These are phyloP conservation scores for Huntiella moniliformis DNA, from an alignment of 2,329 filamentous ascomycete genomes.

Conservation along the genomic window DNA sequence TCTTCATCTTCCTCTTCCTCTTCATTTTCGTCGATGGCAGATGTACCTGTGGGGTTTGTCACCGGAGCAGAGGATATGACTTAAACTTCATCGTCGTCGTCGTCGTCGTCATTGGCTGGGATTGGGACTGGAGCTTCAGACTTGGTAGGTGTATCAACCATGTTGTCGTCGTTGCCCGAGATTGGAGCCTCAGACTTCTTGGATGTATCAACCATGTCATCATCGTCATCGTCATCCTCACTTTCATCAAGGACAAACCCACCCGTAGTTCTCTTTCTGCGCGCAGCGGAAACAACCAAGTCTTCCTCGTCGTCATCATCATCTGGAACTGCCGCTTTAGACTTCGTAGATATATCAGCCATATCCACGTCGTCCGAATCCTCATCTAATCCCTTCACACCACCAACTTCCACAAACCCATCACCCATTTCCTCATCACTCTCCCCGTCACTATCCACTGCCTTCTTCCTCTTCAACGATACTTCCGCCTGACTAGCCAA, in stretches of 20 bases:
- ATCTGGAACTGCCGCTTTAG: neutral
- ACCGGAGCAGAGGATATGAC: neutral
- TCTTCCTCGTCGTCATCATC: conserved; percentile 6
- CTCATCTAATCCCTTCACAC: neutral
- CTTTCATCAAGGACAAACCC: conserved; percentile 9
- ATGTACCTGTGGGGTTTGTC: neutral
- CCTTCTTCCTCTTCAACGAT: conserved; percentile 8
- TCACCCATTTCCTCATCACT: conserved; percentile 9
- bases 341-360: neutral
- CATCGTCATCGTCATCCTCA: conserved; percentile 6
- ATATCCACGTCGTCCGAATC: conserved; percentile 2
- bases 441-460: conserved; percentile 3
- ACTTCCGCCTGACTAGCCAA: neutral
- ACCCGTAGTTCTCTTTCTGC: conserved; percentile 5
- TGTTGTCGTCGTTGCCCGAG: neutral
- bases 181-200: no score
- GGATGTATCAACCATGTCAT: no score
- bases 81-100: conserved; percentile 1
- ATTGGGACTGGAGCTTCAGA: no score
- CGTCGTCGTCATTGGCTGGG: neutral
- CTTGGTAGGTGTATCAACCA: no score
- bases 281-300: neutral
- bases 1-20: conserved; percentile 1
- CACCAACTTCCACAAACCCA: neutral
- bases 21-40: conserved; percentile 1